A percentile compares a stretch with the other conserved stretches of the same genome.
These are phyloP conservation scores for Fomitiporia mediterranea DNA, from an alignment of 1,284 basidiomycete species.

Conservation along the genomic window DNA sequence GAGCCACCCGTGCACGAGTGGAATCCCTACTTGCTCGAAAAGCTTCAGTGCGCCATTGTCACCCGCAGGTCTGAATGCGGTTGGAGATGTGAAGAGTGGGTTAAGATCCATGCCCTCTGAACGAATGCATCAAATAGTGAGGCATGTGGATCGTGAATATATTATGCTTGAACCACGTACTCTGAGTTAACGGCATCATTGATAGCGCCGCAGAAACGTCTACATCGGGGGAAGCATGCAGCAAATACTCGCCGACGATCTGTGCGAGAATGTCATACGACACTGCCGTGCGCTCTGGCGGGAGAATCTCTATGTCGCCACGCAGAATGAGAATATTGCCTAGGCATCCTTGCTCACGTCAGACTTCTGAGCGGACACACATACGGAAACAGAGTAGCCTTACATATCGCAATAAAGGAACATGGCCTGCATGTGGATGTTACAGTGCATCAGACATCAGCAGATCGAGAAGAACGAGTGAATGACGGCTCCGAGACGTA, in stretches of 20 bases:
- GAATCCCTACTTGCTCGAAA: slow-evolving; percentile 77
- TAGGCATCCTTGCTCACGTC: slow-evolving; percentile 28
- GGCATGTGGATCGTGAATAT: not conserved
- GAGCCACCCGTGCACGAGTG: slow-evolving; percentile 90
- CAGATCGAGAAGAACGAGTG: not conserved
- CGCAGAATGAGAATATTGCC: slow-evolving; percentile 83
- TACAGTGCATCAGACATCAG: not conserved
- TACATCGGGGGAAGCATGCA: slow-evolving; percentile 52
- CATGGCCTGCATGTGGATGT: slow-evolving; percentile 57
- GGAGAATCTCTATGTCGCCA: slow-evolving; percentile 68
- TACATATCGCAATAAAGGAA: slow-evolving; percentile 85
- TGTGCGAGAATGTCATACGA: slow-evolving; percentile 82
- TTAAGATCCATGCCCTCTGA: slow-evolving; percentile 84
- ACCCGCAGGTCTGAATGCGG: slow-evolving; percentile 60
- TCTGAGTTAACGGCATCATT: slow-evolving; percentile 78
- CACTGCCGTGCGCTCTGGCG: slow-evolving; percentile 58
- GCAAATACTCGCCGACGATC: slow-evolving; percentile 78
- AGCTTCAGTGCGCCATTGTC: slow-evolving; percentile 72
- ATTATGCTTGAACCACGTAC: slow-evolving; percentile 37
- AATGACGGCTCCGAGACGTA: slow-evolving; percentile 30
- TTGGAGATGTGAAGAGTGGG: slow-evolving; percentile 66
- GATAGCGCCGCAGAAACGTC: slow-evolving; percentile 77
- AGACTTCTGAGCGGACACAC: slow-evolving; percentile 19
- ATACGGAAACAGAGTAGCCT: slow-evolving; percentile 23
- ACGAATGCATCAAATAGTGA: not conserved